A percentile compares a stretch with the other conserved stretches of the same genome.
These are phyloP conservation scores for Colletotrichum musicola DNA, from an alignment of 2,329 filamentous ascomycete genomes.

Conservation along the genomic window DNA sequence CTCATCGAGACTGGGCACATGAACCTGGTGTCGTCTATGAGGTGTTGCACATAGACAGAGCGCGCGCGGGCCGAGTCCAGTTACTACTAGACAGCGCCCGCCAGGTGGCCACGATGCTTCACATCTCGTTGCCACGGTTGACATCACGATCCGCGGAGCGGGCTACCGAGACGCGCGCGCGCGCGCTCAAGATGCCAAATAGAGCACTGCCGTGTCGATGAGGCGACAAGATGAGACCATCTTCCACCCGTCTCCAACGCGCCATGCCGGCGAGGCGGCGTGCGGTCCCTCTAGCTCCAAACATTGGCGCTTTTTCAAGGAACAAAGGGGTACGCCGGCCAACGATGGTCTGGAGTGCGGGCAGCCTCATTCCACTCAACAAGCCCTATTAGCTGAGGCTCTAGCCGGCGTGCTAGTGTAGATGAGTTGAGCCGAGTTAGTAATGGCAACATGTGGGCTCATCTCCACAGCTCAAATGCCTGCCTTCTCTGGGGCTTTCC, in stretches of 20 bases:
- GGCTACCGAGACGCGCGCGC: too few relatives aligned
- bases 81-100: background rate
- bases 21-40: background rate
- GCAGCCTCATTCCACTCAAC: too few relatives aligned
- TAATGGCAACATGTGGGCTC: too few relatives aligned
- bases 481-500: too few relatives aligned
- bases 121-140: background rate
- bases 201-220: too few relatives aligned
- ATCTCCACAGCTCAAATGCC: too few relatives aligned
- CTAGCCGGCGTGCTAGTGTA: too few relatives aligned
- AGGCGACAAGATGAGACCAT: too few relatives aligned
- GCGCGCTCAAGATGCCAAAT: too few relatives aligned
- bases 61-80: background rate
- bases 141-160: background rate
- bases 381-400: too few relatives aligned
- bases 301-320: conserved; percentile 9
- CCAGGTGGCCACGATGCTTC: background rate
- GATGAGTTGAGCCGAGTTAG: too few relatives aligned
- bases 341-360: too few relatives aligned
- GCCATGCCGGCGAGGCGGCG: conserved; percentile 10
- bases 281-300: conserved; percentile 22
- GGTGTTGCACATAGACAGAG: background rate
- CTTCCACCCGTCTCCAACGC: background rate
- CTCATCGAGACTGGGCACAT: background rate
- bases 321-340: conserved; percentile 12